Percentiles rank a stretch among this genome's conserved stretches.
Evolutionary conservation across 345 rosid genomes (phyloP).

Genomic region (Eucalyptus marginata): DNA sequence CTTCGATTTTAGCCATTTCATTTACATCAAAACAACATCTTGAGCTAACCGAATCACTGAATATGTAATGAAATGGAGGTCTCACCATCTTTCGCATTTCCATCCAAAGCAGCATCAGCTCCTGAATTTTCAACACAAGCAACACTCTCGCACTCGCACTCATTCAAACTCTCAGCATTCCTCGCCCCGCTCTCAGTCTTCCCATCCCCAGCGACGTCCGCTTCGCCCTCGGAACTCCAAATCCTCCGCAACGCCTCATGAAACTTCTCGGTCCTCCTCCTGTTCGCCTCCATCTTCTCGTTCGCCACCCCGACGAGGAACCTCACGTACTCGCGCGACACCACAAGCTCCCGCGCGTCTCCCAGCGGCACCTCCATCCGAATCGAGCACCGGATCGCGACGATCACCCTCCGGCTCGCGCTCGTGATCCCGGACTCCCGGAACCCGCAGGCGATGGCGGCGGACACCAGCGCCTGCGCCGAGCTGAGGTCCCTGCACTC

Average conservation of each 20-base stretch:
- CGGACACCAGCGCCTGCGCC: conserved; percentile 57
- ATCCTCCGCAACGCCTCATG: conserved; percentile 19
- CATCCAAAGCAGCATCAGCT: neutral
- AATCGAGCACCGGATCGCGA: conserved; percentile 74
- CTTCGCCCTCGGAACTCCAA: conserved; percentile 10
- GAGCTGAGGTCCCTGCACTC: conserved; percentile 60
- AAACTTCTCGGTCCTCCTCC: conserved; percentile 58
- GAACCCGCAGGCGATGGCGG: conserved; percentile 60
- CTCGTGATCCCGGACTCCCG: conserved; percentile 85
- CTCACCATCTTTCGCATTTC: neutral
- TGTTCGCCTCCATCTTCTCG: conserved; percentile 81
- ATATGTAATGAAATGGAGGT: neutral
- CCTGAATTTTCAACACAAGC: neutral
- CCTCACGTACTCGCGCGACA: conserved; percentile 53
- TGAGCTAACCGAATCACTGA: neutral
- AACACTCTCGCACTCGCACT: neutral
- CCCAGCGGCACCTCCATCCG: conserved; percentile 87
- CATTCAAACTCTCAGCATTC: neutral
- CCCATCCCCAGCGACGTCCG: neutral
- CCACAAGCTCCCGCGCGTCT: conserved; percentile 31
- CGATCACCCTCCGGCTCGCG: conserved; percentile 62
- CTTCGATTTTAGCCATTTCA: neutral
- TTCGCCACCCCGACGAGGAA: conserved; percentile 64
- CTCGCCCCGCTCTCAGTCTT: neutral
- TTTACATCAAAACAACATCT: neutral